Evolutionary conservation across 129 eudicot genomes (phyloP), one percentile per base, ranked within the genome.

Genomic region (Pittosporum tobira): DNA sequence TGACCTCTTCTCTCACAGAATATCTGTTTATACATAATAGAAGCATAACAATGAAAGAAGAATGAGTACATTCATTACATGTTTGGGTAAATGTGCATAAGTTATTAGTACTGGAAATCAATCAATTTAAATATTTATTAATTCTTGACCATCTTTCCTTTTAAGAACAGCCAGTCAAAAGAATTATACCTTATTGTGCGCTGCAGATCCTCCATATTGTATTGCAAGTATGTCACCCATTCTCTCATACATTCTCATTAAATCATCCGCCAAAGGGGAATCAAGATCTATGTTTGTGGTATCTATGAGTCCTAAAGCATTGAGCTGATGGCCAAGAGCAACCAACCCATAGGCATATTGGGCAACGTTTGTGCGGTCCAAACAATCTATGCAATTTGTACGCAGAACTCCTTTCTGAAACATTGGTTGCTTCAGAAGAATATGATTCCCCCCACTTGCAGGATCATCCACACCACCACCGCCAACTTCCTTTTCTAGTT

Each of bases 191-290:
- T 93, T 93, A 77, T 93, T 93, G 66, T 93, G 99, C 26, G 99
- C 99, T 29, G 96, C 94, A 71, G 99, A 93, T 44, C 99, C 99
- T 57, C 99, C 94, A 65, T 93, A 93, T 50, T 93, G 99, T 21
- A 93, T 57, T 19, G 99, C 94, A 68, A 93, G 76, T 23, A 91
- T 87, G 75, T 93, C 96, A n/a, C 99, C 99, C 99, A 93, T 93
- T 37, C 71, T 84, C 76, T 93, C 96, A 73, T 93, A 93, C 38
- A 71, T 43, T 63, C 66, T 80, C 99, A 93, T 93, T 38, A 93
- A 68, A 66, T 74, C 77, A 60, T 81, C 82, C 11, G 86, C 88
- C 73, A 87, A 71, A 61, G 77, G 67, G 40, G 87, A 85, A 61
- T 93, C 88, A 38, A 79, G 71, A 62, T 75, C 84, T 65, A 93